phyloP scores from a whole-genome alignment of 202 grass and related monocot species.

The Hordeum pubiflorum region DNA sequence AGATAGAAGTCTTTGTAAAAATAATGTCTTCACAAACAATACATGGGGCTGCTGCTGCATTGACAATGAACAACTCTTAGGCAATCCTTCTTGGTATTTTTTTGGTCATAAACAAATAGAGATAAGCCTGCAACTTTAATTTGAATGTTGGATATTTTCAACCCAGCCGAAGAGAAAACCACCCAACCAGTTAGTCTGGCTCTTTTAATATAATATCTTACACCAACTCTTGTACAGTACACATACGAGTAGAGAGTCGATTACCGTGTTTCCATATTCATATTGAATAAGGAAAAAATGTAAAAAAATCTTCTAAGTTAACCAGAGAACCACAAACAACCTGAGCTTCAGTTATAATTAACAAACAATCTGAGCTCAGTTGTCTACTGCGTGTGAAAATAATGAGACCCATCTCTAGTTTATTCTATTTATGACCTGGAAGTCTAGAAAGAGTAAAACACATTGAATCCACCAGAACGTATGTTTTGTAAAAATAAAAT shows the following conservation, averaged over 20 bases:
- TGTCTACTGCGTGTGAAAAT: not conserved
- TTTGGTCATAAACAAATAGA: not conserved
- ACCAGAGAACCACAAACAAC: not conserved
- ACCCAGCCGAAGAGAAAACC: not conserved
- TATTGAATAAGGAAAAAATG: not conserved
- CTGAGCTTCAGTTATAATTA: not conserved
- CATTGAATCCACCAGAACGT: not conserved
- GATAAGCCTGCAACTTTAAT: not conserved
- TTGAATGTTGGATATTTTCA: not conserved
- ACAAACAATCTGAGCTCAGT: not conserved
- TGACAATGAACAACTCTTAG: not conserved
- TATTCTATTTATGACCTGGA: not conserved
- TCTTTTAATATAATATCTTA: not conserved
- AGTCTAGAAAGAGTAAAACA: not conserved
- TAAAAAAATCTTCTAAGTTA: not conserved
- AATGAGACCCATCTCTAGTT: not conserved
- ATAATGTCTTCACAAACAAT: not conserved
- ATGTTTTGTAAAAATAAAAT: not conserved
- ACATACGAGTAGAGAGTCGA: not conserved
- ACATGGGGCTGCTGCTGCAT: not conserved
- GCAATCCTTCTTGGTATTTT: not conserved
- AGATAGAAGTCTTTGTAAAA: not conserved
- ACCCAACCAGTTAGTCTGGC: not conserved
- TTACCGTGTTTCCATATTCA: not conserved
- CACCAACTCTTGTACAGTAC: not conserved